phyloP scores from a whole-genome alignment of 176 grass and related monocot genomes.

The Eleusine coracana region DNA sequence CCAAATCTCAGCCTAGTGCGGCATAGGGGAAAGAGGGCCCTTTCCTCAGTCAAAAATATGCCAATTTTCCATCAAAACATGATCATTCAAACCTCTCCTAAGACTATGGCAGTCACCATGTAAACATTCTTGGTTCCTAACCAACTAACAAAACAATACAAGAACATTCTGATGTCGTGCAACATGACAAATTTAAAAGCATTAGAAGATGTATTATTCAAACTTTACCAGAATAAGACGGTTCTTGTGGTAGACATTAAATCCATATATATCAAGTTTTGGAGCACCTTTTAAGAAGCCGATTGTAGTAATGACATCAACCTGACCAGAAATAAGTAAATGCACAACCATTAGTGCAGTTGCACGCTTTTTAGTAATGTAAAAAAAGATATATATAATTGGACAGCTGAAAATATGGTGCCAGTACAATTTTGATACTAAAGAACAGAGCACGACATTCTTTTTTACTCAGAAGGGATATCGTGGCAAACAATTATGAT shows the following conservation, averaged over 20 bases:
- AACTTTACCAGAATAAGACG: slow-evolving; percentile 71
- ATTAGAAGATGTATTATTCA: background rate
- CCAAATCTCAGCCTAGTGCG: background rate
- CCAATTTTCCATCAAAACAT: background rate
- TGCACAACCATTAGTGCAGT: slow-evolving; percentile 20
- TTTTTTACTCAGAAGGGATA: background rate
- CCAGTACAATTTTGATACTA: slow-evolving; percentile 2
- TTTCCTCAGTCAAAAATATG: background rate
- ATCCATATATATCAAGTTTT: slow-evolving; percentile 62
- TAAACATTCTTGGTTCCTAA: slow-evolving; percentile 20
- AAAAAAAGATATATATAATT: slow-evolving; percentile 32
- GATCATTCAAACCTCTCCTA: background rate
- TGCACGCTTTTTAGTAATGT: background rate
- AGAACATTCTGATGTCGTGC: background rate
- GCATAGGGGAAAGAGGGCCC: background rate
- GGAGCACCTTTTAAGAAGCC: slow-evolving; percentile 77
- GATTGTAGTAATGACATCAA: slow-evolving; percentile 61
- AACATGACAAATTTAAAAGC: slow-evolving; percentile 24
- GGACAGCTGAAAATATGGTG: slow-evolving; percentile 1
- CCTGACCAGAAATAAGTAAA: slow-evolving; percentile 44
- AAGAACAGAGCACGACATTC: background rate
- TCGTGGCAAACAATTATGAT: background rate
- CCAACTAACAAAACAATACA: slow-evolving; percentile 13
- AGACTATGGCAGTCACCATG: background rate
- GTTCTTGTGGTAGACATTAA: slow-evolving; percentile 76